Base-by-base conservation (phyloP, 2,329 filamentous ascomycete species). In the Cytospora leucostoma region DNA sequence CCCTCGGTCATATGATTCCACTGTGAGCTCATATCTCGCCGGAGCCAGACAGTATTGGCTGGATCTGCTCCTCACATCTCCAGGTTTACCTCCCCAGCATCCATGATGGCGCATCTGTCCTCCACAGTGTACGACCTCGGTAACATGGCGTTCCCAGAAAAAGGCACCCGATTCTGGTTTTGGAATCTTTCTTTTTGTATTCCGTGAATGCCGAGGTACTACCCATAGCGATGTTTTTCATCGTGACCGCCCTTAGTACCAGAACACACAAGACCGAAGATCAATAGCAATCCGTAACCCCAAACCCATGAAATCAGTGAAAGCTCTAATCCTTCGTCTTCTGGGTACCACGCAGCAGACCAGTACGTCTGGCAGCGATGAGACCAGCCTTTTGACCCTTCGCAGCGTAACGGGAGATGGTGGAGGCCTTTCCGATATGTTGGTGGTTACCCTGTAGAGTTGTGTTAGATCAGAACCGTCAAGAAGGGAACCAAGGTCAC, bases 381-480 rank as follows among this genome's bases (percentile, higher is more conserved):
- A 99, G 94, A 97, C 95, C 95, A 77, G 95, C 95, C 89, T 99
- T 99, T 86, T 99, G 95, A 91, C 95, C 95, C 83, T 93, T 90
- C 80, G 89, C 90, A 76, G 95, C 95, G 85, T 96, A 97, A 82
- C 95, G 90, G 75, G 92, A 97, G 84, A 99, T 99, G 80, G 95
- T 99, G 73, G 95, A 99, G 76, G 95, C 95, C 86, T 99, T 98
- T 91, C 95, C 93, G 78, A 97, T 97, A 84, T 99, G 95, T 88
- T 99, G 95, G 84, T 99, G 95, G 89, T 99, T 98, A 97, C 95
- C 94, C 84, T 84, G 77, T 76, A 70, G 56, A 65, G 65, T 21
- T 62, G 68, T 74, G 79, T 86, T 77, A 85, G 81, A 68, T 64
- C 49, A 44, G 47, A 65, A 63, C 66, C 49, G 47, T 50, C 58